Percentiles rank a stretch among this genome's conserved stretches.
phyloP scores from a whole-genome alignment of 2,329 filamentous ascomycete genomes.

The Colletotrichum brevisporum region DNA sequence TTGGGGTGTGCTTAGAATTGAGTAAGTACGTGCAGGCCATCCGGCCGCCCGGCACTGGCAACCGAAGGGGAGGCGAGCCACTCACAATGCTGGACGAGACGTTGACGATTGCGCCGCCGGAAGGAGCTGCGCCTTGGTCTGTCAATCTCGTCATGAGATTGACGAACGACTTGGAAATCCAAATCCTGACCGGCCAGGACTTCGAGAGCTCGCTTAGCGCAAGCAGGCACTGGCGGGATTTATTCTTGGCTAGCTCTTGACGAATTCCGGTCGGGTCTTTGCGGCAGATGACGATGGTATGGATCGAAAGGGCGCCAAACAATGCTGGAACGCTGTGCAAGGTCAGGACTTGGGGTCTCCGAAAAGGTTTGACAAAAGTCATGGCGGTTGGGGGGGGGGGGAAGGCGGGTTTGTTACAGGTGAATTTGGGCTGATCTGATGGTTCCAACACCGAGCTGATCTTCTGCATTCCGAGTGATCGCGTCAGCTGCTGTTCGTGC shows the following conservation, averaged over 20 bases:
- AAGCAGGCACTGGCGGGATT: slow-evolving; percentile 24
- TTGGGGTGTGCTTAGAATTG: background rate
- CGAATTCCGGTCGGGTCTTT: slow-evolving; percentile 9
- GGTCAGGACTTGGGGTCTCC: background rate
- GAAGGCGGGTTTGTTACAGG: too few relatives aligned
- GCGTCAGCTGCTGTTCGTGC: slow-evolving; percentile 23
- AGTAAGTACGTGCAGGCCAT: background rate
- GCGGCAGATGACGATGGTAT: slow-evolving; percentile 21
- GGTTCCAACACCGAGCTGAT: slow-evolving; percentile 6
- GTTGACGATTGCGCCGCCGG: slow-evolving; percentile 2
- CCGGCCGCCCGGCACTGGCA: background rate
- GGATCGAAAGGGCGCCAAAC: slow-evolving; percentile 29
- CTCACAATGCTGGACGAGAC: slow-evolving; percentile 20
- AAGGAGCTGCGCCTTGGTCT: slow-evolving; percentile 4
- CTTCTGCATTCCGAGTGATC: slow-evolving; percentile 34
- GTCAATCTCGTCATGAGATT: slow-evolving; percentile 28
- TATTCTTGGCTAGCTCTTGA: slow-evolving; percentile 25
- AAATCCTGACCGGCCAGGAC: slow-evolving; percentile 27
- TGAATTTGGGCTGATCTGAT: slow-evolving; percentile 18
- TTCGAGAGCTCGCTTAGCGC: slow-evolving; percentile 21
- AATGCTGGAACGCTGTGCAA: slow-evolving; percentile 13
- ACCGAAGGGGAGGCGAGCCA: background rate
- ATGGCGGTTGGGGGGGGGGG: too few relatives aligned
- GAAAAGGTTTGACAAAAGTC: rapidly evolving
- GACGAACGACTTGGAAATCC: slow-evolving; percentile 26